Evolutionary conservation across 148 eudicot genomes (phyloP), one percentile per base, ranked within the genome.

Genomic region (Dianthus caryophyllus): DNA sequence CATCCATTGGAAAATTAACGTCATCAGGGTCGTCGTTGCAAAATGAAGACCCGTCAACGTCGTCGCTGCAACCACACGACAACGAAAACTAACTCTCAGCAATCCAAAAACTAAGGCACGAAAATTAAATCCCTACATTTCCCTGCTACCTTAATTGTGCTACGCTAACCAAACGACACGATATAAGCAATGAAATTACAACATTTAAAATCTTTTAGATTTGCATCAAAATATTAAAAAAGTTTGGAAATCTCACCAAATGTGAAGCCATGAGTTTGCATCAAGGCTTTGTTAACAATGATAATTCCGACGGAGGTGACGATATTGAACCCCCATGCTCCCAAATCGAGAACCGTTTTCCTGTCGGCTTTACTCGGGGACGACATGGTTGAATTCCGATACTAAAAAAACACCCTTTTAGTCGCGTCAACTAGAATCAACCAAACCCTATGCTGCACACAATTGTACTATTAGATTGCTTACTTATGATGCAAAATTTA

Each of bases 11-110:
- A 87, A 84, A 63, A 74, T 24, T n/a, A 61, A n/a, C 17, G 89
- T 85, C 89, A 87, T 87, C 67, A 78, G 17, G 36, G 93, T 84
- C 22, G 93, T 87, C 11, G 89, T 81, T 41, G 73, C 78, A 68
- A 87, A 87, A 73, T 87, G 93, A 54, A 87, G 76, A 33, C 93
- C 93, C 15, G 89, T 87, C 70, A 87, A 79, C 22, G 93, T 87
- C 26, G 93, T 87, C 65, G 93, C 93, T 87, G 87, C 75, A 79
- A 20, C 44, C 61, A 33, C 38, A 33, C 7, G 7, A 64, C n/a
- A 15, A 57, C 29, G n/a, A 26, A 17, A 65, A 65, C n/a, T 2
- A 65, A 17, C 1, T 65, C 27, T 50, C 25, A 65, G 57, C n/a
- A n/a, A n/a, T 16, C 21, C n/a, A n/a, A n/a, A n/a, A n/a, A n/a